Evolutionary conservation across 2,329 filamentous ascomycete species (phyloP), one percentile per base, ranked within the genome.

Genomic region (Penicillium sp.): DNA sequence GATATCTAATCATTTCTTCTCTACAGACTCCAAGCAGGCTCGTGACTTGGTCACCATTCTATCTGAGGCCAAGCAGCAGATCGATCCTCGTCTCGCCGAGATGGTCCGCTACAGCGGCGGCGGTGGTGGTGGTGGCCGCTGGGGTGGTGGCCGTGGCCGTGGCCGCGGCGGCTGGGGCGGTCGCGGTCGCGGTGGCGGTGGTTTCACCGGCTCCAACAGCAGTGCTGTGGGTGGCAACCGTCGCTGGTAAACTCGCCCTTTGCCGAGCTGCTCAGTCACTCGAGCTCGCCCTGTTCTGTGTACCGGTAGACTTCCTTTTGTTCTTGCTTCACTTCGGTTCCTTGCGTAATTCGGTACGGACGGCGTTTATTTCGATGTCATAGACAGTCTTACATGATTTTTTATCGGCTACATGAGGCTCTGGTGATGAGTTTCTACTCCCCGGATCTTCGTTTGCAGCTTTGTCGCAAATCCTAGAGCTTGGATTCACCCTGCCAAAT

Each of bases 61-160:
- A 65, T 87, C 87, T 70, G 94, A 99, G 79, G 92, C 94, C 62
- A 97, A 97, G 82, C 94, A 99, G 81, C 88, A 95, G 77, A 92
- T 99, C 75, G 94, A 97, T 69, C 94, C 94, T 70, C 89, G 91
- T 74, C 88, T 99, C 59, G 86, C 87, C 59, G 94, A 99, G 82
- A 97, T 99, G 94, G 87, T 85, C 64, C 89, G 94, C 74, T 97
- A 92, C 72, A 85, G 91, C 62, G 90, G 91, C 58, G 90, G 90
- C 53, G 89, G 89, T 47, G 39, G 39, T 20, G 84, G 88, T 59
- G 85, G 88, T 62, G 73, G 79, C 62, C 83, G 88, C 59, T 87
- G 84, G 46, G 62, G 66, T 47, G 64, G 65, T 40, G 61, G 64
- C 37, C 47, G 60, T 67, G 85, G 88, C 67, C 85, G 83, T 66